phyloP scores from a whole-genome alignment of 495 filamentous ascomycete species.

The Podospora appendiculata region DNA sequence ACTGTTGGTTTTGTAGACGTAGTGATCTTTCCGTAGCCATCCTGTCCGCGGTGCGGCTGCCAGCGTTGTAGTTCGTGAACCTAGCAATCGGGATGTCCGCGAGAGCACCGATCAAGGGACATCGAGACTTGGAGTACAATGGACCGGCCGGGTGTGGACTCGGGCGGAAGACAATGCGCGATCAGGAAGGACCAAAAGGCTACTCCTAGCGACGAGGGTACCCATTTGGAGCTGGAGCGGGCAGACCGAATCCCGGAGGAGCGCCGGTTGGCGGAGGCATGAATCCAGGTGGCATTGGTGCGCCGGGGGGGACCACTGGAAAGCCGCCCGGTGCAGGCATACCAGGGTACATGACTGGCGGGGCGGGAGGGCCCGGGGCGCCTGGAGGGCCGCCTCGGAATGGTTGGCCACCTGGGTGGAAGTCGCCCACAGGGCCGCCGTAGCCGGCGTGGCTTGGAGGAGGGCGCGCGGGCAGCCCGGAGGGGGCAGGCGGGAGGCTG shows the following conservation, averaged over 20 bases:
- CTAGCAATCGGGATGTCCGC: too few species aligned
- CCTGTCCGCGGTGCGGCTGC: too few species aligned
- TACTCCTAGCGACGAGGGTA: slow-evolving; percentile 10
- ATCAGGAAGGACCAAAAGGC: too few species aligned
- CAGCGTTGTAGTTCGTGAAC: too few species aligned
- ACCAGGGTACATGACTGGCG: slow-evolving; percentile 18
- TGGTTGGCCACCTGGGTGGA: slow-evolving; percentile 34
- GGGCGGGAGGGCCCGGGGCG: slow-evolving; percentile 2
- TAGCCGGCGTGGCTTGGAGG: slow-evolving; percentile 73
- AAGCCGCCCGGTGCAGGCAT: slow-evolving; percentile 23
- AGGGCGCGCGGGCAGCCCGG: slow-evolving; percentile 69
- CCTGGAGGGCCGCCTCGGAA: slow-evolving; percentile 14
- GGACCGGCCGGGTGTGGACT: background rate
- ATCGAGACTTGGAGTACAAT: too few species aligned
- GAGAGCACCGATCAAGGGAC: too few species aligned
- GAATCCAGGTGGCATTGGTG: slow-evolving; percentile 22
- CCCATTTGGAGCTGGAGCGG: slow-evolving; percentile 9
- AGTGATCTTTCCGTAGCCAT: too few species aligned
- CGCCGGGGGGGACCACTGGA: slow-evolving; percentile 20
- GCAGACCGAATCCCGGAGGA: slow-evolving; percentile 13
- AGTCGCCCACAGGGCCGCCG: slow-evolving; percentile 61
- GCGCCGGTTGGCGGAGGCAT: slow-evolving; percentile 16
- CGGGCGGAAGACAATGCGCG: background rate
- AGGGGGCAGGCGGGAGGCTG: slow-evolving; percentile 54
- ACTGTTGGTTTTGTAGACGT: too few species aligned